Percentiles rank a stretch among this genome's conserved stretches.
Evolutionary conservation across 75 land plant genomes (phyloP).

Genomic region (Pinus tabuliformis): DNA sequence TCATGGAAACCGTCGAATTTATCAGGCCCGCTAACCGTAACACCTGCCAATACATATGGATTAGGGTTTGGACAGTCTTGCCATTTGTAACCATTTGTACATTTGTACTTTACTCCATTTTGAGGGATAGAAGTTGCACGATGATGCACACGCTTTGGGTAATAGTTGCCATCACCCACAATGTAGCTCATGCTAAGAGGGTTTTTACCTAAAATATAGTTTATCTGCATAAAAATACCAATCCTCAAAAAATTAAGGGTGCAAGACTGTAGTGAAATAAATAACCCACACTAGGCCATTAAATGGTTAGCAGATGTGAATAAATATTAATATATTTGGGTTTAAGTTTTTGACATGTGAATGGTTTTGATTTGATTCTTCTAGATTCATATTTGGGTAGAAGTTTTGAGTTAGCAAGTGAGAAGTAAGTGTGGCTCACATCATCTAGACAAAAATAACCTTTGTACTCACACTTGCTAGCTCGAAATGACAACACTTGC

Average conservation of each 20-base stretch:
- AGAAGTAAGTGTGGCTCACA: too few relatives aligned
- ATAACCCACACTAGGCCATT: too few relatives aligned
- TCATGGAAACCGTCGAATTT: constrained; percentile 52
- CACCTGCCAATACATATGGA: constrained; percentile 63
- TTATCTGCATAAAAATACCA: constrained; percentile 32
- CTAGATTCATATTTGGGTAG: too few relatives aligned
- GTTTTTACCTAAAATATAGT: constrained; percentile 84
- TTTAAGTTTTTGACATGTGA: too few relatives aligned
- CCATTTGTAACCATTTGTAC: constrained; percentile 48
- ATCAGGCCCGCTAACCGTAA: constrained; percentile 83
- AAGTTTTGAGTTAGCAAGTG: too few relatives aligned
- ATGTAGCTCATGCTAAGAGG: constrained; percentile 84
- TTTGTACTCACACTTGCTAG: too few relatives aligned
- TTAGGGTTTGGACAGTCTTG: constrained; percentile 40
- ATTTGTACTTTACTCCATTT: constrained; percentile 28
- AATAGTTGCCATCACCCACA: constrained; percentile 71
- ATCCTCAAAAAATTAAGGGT: not conserved
- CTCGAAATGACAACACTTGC: too few relatives aligned
- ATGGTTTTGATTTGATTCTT: too few relatives aligned
- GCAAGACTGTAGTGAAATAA: too few relatives aligned
- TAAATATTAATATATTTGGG: not conserved
- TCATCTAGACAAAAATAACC: too few relatives aligned
- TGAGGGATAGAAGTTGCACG: constrained; percentile 77
- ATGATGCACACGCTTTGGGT: constrained; percentile 85
- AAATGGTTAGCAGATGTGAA: too few relatives aligned